phyloP scores from a whole-genome alignment of 345 rosid species.

The Schrenkiella parvula region DNA sequence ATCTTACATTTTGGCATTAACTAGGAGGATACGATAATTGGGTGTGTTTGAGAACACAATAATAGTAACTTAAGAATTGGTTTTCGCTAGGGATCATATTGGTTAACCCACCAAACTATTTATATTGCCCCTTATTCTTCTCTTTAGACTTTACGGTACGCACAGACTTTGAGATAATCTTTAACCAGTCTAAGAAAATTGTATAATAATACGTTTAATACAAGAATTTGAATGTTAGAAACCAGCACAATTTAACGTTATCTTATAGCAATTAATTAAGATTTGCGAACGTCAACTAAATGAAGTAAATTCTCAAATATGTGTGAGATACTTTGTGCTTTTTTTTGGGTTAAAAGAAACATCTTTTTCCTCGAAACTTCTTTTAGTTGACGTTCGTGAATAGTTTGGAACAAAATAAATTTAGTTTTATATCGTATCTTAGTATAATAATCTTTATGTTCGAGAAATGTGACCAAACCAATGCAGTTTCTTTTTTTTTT shows the following conservation, averaged over 20 bases:
- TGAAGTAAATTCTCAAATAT: neutral
- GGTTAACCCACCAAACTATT: slow-evolving; percentile 38
- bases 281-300: neutral
- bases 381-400: slow-evolving; percentile 2
- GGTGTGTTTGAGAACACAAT: neutral
- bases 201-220: neutral
- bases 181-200: neutral
- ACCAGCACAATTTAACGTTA: neutral
- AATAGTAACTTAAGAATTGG: slow-evolving; percentile 6
- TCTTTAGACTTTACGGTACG: neutral
- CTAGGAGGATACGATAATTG: neutral
- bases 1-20: neutral
- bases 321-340: neutral
- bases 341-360: neutral
- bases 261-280: neutral
- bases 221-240: neutral
- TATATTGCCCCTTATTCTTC: neutral
- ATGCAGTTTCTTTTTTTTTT: too few relatives aligned
- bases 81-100: slow-evolving; percentile 27
- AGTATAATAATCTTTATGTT: neutral
- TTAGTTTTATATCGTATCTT: neutral
- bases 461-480: slow-evolving; percentile 9
- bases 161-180: neutral
- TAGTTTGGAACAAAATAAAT: neutral
- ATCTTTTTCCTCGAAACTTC: neutral